Evolutionary conservation across 495 filamentous ascomycete genomes (phyloP).

Genomic region (Xanthoparmelia taractica): DNA sequence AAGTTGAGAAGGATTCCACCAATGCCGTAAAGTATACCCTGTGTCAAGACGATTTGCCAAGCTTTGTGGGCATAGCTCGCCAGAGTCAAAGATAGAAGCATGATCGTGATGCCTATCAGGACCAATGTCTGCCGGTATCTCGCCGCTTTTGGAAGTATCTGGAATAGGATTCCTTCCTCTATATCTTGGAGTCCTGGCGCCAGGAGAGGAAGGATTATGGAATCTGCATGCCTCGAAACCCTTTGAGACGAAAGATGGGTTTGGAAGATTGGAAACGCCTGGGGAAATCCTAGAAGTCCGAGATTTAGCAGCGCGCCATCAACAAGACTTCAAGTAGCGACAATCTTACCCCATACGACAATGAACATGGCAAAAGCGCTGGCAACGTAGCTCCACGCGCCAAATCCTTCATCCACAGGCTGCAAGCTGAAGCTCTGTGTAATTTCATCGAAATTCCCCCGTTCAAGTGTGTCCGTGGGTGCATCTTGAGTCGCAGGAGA

Average conservation of each 20-base stretch:
- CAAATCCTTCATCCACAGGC: slow-evolving; percentile 22
- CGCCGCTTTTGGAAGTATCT: slow-evolving; percentile 19
- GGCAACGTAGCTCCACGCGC: slow-evolving; percentile 22
- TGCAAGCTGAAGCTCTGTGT: slow-evolving; percentile 11
- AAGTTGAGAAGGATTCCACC: slow-evolving; percentile 23
- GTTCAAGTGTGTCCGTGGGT: background rate
- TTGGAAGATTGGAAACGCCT: slow-evolving; percentile 10
- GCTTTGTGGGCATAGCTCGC: slow-evolving; percentile 18
- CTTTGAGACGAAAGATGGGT: slow-evolving; percentile 17
- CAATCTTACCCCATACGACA: slow-evolving; percentile 19
- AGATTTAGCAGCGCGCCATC: background rate
- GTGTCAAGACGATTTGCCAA: slow-evolving; percentile 22
- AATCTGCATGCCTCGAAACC: slow-evolving; percentile 7
- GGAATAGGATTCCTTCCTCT: slow-evolving; percentile 20
- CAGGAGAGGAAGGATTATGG: slow-evolving; percentile 8
- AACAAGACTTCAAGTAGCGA: background rate
- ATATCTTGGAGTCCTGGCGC: slow-evolving; percentile 23
- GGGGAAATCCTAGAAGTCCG: background rate
- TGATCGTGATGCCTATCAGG: slow-evolving; percentile 14
- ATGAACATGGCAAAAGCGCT: slow-evolving; percentile 23
- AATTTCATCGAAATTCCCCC: slow-evolving; percentile 12
- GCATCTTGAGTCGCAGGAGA: background rate
- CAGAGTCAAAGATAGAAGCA: slow-evolving; percentile 17
- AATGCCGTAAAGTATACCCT: slow-evolving; percentile 20
- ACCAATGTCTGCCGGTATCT: slow-evolving; percentile 18